Conservation (phyloP, 139 green algal species). For the Medakamo hakoo region DNA sequence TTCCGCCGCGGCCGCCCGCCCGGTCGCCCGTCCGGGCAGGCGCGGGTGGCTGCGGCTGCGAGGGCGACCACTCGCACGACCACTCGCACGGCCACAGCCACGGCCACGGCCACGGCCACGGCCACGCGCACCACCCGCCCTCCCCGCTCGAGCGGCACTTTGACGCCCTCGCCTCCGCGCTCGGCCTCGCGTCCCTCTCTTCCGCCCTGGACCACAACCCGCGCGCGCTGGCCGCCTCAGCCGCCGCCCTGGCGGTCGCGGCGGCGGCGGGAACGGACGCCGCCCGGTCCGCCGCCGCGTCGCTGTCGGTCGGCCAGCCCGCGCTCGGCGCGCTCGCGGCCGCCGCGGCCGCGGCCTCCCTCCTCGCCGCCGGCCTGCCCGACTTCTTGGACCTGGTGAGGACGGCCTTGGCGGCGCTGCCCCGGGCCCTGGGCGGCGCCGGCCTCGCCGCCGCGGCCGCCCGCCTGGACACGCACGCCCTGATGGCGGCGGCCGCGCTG, state of each 20-base stretch:
- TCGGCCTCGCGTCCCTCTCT: neutral
- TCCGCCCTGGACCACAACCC: neutral
- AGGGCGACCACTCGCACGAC: no score
- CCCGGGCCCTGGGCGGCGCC: neutral
- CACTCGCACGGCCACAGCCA: slow-evolving; percentile 12
- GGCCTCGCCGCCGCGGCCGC: slow-evolving; percentile 20
- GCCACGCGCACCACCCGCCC: slow-evolving; percentile 4
- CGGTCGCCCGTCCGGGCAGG: no score
- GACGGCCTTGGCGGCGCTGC: slow-evolving; percentile 1
- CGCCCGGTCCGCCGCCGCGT: neutral
- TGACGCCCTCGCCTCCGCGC: neutral
- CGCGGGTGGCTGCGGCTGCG: no score
- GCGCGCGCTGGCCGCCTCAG: neutral
- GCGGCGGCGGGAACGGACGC: neutral
- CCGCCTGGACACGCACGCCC: slow-evolving; percentile 60
- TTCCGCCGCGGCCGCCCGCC: no score
- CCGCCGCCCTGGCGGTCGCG: neutral
- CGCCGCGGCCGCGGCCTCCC: slow-evolving; percentile 12
- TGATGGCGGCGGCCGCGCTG: slow-evolving; percentile 57
- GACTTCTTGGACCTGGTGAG: slow-evolving; percentile 15
- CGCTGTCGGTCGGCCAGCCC: neutral
- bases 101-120: slow-evolving; percentile 4
- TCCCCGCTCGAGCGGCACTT: neutral
- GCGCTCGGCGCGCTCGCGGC: neutral
- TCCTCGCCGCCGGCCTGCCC: slow-evolving; percentile 20